phyloP scores from a whole-genome alignment of 768 basidiomycete genomes.

The Phylloporus sp. region DNA sequence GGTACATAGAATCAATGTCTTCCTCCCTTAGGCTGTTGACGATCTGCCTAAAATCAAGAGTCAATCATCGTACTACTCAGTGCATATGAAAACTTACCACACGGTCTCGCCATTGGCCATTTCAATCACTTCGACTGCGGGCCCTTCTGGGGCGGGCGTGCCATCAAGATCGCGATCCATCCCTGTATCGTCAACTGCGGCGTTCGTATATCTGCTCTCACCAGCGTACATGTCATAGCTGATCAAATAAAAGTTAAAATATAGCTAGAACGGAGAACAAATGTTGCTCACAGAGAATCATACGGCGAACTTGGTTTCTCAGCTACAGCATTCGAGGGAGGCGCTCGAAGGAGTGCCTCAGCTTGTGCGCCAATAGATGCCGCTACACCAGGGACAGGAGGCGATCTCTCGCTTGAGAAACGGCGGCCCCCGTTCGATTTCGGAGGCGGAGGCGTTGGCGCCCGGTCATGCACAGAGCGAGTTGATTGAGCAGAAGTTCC shows the following conservation, averaged over 20 bases:
- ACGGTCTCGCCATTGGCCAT: conserved; percentile 86
- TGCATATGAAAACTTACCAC: conserved; percentile 49
- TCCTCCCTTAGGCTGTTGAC: conserved; percentile 81
- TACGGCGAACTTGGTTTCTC: conserved; percentile 71
- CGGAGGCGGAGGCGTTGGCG: conserved; percentile 82
- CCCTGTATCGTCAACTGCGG: conserved; percentile 34
- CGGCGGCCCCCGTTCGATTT: conserved; percentile 49
- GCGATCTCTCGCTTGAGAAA: conserved; percentile 64
- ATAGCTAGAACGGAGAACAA: conserved; percentile 11
- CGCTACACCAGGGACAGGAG: conserved; percentile 67
- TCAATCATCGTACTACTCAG: background rate
- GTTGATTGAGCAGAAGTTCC: conserved; percentile 55
- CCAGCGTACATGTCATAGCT: conserved; percentile 82
- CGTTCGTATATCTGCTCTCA: conserved; percentile 42
- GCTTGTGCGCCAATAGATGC: conserved; percentile 43
- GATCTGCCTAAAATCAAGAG: conserved; percentile 50
- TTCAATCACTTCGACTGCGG: conserved; percentile 76
- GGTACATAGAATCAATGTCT: conserved; percentile 66
- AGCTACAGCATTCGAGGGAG: conserved; percentile 38
- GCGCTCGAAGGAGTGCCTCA: conserved; percentile 38
- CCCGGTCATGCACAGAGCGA: conserved; percentile 77
- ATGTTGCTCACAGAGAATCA: conserved; percentile 66
- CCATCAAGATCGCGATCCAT: conserved; percentile 19
- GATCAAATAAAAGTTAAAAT: conserved; percentile 21
- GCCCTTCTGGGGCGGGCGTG: conserved; percentile 39